A percentile compares a stretch with the other conserved stretches of the same genome.
phyloP scores from a whole-genome alignment of 495 filamentous ascomycete species.

The Penicillium cosmopolitanum region DNA sequence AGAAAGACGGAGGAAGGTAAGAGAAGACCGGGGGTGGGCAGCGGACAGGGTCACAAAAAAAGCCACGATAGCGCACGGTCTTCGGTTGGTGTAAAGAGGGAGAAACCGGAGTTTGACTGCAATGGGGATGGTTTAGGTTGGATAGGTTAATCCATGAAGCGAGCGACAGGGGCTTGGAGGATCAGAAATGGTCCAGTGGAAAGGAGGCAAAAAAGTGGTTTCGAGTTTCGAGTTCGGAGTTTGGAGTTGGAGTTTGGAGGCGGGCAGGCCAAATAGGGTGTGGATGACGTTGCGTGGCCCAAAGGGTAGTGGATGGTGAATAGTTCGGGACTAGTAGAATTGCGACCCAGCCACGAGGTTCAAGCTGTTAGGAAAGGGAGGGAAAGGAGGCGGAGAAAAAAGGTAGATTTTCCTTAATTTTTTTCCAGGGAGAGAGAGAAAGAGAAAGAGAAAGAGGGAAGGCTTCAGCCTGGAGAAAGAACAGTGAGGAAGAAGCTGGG shows the following conservation, averaged over 20 bases:
- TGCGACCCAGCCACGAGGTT: not conserved
- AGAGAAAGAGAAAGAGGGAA: not conserved
- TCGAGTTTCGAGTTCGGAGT: not conserved
- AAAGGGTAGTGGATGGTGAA: not conserved
- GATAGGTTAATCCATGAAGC: constrained; percentile 16
- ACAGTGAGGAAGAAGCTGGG: constrained; percentile 8
- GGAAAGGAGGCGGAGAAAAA: not conserved
- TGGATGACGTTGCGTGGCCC: constrained; percentile 22
- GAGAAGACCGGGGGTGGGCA: not conserved
- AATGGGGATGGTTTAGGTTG: constrained; percentile 13
- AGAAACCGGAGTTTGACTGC: constrained; percentile 12
- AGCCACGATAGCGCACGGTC: constrained; percentile 15
- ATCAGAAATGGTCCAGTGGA: constrained; percentile 2
- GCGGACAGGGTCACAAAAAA: not conserved
- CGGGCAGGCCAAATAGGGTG: not conserved
- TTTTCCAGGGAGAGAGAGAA: not conserved
- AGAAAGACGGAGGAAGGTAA: not conserved
- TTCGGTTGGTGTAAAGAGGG: constrained; percentile 10
- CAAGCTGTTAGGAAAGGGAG: too few species aligned
- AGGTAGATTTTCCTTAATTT: not conserved
- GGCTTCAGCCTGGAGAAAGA: not conserved
- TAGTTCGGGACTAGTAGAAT: not conserved
- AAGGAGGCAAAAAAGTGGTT: not conserved
- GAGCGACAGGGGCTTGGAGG: constrained; percentile 6
- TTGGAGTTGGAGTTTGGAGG: not conserved